Evolutionary conservation across 441 rosid species (phyloP).

Genomic region (Erysimum cheiri): DNA sequence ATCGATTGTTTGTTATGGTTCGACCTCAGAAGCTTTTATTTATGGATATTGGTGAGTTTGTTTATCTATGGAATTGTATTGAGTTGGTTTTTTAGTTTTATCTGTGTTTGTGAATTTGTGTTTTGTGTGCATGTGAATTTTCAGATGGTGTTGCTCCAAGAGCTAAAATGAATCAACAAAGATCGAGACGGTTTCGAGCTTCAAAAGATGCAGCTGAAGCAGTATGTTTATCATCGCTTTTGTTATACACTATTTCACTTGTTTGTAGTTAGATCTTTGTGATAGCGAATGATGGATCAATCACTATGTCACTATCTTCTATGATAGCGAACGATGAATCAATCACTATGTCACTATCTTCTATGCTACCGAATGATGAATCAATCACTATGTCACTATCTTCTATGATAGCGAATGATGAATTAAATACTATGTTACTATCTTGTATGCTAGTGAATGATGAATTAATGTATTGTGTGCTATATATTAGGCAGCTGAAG

Average conservation of each 20-base stretch:
- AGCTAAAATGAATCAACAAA: conserved; percentile 95
- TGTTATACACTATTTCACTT: not conserved
- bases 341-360: not conserved
- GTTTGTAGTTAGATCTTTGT: not conserved
- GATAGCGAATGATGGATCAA: not conserved
- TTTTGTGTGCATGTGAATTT: conserved; percentile 6
- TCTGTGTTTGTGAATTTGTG: not conserved
- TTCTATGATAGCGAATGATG: not conserved
- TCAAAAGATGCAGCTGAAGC: conserved; percentile 90
- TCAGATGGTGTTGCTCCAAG: conserved; percentile 96
- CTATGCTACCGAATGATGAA: not conserved
- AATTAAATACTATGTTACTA: not conserved
- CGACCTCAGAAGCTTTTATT: conserved; percentile 79
- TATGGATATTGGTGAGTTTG: conserved; percentile 80
- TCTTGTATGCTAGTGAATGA: not conserved
- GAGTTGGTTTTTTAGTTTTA: not conserved
- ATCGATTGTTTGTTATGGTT: conserved; percentile 82
- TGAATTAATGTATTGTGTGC: conserved; percentile 4
- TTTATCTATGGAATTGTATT: not conserved
- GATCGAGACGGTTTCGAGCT: conserved; percentile 86
- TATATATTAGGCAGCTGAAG: conserved; percentile 76
- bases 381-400: not conserved
- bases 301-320: not conserved
- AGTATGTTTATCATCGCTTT: conserved; percentile 47
- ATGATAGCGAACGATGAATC: not conserved